Conservation (phyloP, 108 stramenopile genomes). For the Discostella stelligeroides region DNA sequence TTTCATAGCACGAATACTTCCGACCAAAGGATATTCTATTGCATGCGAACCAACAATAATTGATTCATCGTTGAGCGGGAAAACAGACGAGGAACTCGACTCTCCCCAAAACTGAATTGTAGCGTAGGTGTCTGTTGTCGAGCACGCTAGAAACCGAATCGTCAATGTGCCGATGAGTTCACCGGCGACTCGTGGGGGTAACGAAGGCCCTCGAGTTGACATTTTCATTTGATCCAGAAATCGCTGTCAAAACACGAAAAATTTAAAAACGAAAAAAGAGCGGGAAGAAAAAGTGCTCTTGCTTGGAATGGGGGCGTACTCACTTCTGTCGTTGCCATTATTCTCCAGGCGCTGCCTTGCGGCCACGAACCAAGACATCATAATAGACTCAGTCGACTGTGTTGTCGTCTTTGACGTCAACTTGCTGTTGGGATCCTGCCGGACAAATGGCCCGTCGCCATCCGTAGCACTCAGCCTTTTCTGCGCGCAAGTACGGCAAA, state of each 20-base stretch:
- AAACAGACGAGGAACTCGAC: constrained; percentile 2
- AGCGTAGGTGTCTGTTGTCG: constrained; percentile 18
- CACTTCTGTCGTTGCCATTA: neutral
- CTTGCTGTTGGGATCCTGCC: constrained; percentile 2
- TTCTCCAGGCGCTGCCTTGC: neutral
- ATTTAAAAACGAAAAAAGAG: no score
- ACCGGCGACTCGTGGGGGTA: constrained; percentile 37
- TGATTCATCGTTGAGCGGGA: neutral
- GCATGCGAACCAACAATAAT: neutral
- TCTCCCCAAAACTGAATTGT: constrained; percentile 45
- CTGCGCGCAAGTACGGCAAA: constrained; percentile 62
- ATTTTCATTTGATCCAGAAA: neutral
- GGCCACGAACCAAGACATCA: neutral
- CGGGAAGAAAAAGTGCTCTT: no score
- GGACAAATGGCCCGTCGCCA: constrained; percentile 14
- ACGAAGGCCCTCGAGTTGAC: constrained; percentile 7
- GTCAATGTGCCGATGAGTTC: constrained; percentile 26
- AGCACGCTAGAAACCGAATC: constrained; percentile 28
- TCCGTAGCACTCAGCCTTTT: constrained; percentile 23
- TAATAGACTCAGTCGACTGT: neutral
- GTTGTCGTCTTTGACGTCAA: neutral
- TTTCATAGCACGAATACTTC: constrained; percentile 10
- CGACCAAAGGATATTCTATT: constrained; percentile 30
- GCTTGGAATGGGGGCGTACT: no score
- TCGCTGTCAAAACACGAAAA: no score